Conservation (phyloP, 2,329 filamentous ascomycete genomes). For the Lachnellula suecica region DNA sequence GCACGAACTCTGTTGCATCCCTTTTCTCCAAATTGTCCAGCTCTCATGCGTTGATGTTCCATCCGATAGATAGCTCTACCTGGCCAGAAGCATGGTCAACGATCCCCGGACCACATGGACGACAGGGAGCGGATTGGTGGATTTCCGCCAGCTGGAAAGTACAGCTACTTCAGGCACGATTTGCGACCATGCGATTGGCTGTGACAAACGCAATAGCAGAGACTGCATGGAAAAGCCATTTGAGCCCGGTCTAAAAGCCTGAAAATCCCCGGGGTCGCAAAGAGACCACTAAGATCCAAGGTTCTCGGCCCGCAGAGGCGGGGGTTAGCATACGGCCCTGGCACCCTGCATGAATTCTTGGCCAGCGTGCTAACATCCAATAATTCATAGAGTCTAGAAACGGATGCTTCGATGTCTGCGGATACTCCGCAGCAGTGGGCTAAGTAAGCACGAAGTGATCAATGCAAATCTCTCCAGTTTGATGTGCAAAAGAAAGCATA, state of each 20-base stretch:
- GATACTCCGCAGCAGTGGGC: too few relatives aligned
- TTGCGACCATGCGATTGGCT: conserved; percentile 5
- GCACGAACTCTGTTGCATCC: conserved; percentile 3
- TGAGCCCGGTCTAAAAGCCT: background rate
- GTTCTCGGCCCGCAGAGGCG: background rate
- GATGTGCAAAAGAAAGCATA: too few relatives aligned
- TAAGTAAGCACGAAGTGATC: too few relatives aligned
- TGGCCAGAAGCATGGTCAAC: background rate
- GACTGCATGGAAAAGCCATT: conserved; percentile 8
- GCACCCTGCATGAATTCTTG: too few relatives aligned
- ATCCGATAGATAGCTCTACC: background rate
- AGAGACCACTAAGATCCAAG: too few relatives aligned
- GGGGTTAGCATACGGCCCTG: too few relatives aligned
- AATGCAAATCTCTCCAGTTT: too few relatives aligned
- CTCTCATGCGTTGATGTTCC: background rate
- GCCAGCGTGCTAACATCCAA: background rate
- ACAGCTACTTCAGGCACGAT: background rate
- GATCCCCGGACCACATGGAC: conserved; percentile 5
- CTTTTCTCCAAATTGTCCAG: background rate
- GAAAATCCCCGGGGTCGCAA: too few relatives aligned
- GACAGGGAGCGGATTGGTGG: conserved; percentile 7
- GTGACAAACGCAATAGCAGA: conserved; percentile 1
- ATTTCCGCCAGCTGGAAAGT: conserved; percentile 4
- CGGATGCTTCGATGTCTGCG: background rate
- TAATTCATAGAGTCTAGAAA: background rate